Conservation (phyloP, 352 stramenopile genomes). For the Pythium apleroticum region DNA sequence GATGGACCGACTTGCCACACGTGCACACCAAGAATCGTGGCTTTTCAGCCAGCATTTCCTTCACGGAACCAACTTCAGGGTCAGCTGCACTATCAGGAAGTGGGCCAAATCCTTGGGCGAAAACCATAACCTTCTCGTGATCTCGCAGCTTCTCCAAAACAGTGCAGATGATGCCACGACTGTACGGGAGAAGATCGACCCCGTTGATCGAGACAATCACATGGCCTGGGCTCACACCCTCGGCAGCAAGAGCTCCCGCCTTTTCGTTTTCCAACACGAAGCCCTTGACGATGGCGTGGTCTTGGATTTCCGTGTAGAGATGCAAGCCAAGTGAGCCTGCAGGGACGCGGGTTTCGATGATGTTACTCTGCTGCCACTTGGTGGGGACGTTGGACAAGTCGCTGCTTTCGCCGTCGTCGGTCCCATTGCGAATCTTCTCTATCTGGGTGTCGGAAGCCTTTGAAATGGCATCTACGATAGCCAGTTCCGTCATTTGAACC, state of each 20-base stretch:
- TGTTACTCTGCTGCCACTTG: slow-evolving; percentile 30
- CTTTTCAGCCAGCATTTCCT: slow-evolving; percentile 36
- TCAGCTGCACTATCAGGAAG: slow-evolving; percentile 23
- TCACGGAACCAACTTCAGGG: slow-evolving; percentile 21
- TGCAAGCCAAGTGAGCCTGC: slow-evolving; percentile 59
- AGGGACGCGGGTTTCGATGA: slow-evolving; percentile 39
- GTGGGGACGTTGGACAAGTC: not conserved
- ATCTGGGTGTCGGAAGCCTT: slow-evolving; percentile 16
- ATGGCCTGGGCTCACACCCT: slow-evolving; percentile 41
- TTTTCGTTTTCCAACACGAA: slow-evolving; percentile 54
- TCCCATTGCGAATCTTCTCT: not conserved
- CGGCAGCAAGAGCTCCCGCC: slow-evolving; percentile 29
- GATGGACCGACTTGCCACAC: slow-evolving; percentile 53
- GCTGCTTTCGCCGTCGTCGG: not conserved
- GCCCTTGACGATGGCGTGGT: slow-evolving; percentile 54
- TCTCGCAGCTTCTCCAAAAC: slow-evolving; percentile 57
- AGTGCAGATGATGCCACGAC: slow-evolving; percentile 38
- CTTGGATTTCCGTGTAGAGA: slow-evolving; percentile 52
- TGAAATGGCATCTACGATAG: slow-evolving; percentile 10
- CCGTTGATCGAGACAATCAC: slow-evolving; percentile 56
- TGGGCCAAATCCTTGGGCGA: slow-evolving; percentile 41
- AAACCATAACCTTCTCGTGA: slow-evolving; percentile 50
- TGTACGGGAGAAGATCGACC: slow-evolving; percentile 43
- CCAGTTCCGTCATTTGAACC: slow-evolving; percentile 17
- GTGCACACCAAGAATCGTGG: slow-evolving; percentile 59